phyloP scores from a whole-genome alignment of 2,329 filamentous ascomycete species.

The Talaromyces sp. region DNA sequence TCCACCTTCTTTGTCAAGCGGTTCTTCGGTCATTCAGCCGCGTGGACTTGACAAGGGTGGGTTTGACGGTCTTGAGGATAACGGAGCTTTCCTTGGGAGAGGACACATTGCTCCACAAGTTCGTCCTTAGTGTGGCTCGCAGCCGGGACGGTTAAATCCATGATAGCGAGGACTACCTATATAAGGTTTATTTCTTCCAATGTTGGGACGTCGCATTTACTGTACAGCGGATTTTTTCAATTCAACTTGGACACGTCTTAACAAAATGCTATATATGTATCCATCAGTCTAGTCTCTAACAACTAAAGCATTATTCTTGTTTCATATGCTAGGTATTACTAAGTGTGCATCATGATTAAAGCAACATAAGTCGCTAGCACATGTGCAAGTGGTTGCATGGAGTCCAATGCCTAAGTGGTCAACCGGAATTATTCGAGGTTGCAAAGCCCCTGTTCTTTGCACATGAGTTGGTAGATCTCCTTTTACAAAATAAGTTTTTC shows the following conservation, averaged over 20 bases:
- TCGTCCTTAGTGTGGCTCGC: background rate
- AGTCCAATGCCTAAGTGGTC: too few relatives aligned
- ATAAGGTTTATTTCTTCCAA: background rate
- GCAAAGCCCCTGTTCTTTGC: background rate
- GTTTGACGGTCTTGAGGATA: background rate
- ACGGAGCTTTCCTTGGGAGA: background rate
- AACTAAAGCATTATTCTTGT: too few relatives aligned
- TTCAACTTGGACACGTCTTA: too few relatives aligned
- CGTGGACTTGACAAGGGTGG: background rate
- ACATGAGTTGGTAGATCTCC: too few relatives aligned
- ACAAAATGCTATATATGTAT: background rate
- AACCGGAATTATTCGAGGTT: too few relatives aligned
- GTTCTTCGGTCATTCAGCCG: background rate
- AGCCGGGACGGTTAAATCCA: background rate
- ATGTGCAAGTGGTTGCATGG: too few relatives aligned
- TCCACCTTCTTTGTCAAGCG: slow-evolving; percentile 57
- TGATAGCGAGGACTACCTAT: background rate
- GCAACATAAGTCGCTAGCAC: too few relatives aligned
- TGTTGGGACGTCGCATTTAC: background rate
- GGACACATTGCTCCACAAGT: background rate
- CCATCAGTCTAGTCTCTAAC: too few relatives aligned
- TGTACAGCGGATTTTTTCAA: background rate
- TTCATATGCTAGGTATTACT: too few relatives aligned
- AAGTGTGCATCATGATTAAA: background rate
- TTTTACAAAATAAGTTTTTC: too few relatives aligned